Conservation (phyloP, 257 asterid genomes). For the Solanum sitiens region DNA sequence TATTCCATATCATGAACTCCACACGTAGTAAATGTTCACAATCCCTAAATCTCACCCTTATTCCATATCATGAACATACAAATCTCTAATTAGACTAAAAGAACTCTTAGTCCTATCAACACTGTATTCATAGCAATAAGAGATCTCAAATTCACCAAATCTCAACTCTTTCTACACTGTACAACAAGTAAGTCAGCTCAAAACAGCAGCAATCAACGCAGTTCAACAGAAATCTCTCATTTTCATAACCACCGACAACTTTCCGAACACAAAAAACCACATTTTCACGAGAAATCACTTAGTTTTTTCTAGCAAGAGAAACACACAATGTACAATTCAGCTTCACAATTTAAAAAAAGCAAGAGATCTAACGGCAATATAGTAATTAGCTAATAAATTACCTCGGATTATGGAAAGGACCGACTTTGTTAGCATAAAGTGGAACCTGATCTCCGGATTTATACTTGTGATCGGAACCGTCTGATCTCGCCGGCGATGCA, state of each 20-base stretch:
- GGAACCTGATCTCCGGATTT: conserved; percentile 69
- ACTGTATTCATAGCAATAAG: background rate
- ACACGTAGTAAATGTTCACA: background rate
- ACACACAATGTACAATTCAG: background rate
- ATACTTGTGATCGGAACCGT: conserved; percentile 75
- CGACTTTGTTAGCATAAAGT: conserved; percentile 82
- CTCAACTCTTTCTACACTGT: background rate
- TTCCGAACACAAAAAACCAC: background rate
- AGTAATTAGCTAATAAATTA: background rate
- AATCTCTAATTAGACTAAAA: background rate
- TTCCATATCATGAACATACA: background rate
- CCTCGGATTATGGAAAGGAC: conserved; percentile 93
- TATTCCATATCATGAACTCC: background rate
- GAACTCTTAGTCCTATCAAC: background rate
- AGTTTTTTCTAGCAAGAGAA: background rate
- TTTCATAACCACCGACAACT: background rate
- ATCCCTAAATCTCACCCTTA: background rate
- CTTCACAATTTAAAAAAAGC: background rate
- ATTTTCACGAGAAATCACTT: background rate
- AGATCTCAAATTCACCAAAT: background rate
- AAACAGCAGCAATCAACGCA: background rate
- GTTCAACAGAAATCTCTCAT: background rate
- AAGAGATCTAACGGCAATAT: background rate
- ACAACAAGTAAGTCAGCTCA: background rate
- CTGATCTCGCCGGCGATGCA: conserved; percentile 39